Evolutionary conservation across 768 basidiomycete species (phyloP).

Genomic region (Rhodocollybia butyracea): DNA sequence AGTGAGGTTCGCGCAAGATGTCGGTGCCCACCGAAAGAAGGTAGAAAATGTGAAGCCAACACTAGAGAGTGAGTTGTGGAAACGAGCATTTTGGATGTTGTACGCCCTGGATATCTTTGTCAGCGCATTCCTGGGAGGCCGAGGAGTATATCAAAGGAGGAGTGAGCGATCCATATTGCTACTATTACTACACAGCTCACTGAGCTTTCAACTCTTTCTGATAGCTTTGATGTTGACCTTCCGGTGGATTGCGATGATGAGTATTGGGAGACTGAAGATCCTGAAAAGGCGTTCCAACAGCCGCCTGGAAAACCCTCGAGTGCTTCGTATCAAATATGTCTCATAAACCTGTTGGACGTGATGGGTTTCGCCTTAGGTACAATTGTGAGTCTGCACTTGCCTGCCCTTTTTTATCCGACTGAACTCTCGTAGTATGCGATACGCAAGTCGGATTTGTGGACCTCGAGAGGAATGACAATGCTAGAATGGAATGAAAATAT

Average conservation of each 20-base stretch:
- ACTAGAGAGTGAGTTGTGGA: conserved; percentile 59
- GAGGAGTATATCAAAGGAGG: conserved; percentile 54
- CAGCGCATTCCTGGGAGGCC: conserved; percentile 52
- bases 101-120: conserved; percentile 15
- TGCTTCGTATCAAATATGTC: conserved; percentile 40
- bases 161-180: conserved; percentile 31
- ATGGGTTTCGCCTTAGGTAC: conserved; percentile 48
- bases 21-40: conserved; percentile 50
- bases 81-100: conserved; percentile 47
- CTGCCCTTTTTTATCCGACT: not conserved
- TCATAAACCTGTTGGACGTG: conserved; percentile 48
- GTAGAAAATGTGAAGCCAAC: conserved; percentile 25
- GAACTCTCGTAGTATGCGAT: conserved; percentile 21
- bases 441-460: conserved; percentile 5
- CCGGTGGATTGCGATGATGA: conserved; percentile 68
- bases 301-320: conserved; percentile 46
- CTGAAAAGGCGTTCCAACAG: conserved; percentile 46
- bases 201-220: not conserved
- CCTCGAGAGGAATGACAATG: not conserved
- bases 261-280: conserved; percentile 49
- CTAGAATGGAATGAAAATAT: conserved; percentile 48
- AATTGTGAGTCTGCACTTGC: conserved; percentile 35
- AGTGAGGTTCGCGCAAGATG: conserved; percentile 56
- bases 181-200: not conserved
- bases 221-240: conserved; percentile 58